A percentile compares a stretch with the other conserved stretches of the same genome.
phyloP scores from a whole-genome alignment of 768 basidiomycete genomes.

The Lenzites betulinus region DNA sequence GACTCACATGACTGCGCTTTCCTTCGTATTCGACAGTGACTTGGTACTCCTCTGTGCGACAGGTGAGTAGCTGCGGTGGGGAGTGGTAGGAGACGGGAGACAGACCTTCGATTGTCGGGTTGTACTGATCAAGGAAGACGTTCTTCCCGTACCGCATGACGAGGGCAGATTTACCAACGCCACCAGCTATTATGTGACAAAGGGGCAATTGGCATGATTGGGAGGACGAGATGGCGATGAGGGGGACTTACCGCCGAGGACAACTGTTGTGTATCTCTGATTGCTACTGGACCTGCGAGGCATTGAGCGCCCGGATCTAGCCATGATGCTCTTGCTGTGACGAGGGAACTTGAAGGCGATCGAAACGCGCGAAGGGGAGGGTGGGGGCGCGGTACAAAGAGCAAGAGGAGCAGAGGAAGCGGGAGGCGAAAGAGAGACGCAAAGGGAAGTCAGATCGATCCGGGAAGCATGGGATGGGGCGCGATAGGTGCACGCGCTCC shows the following conservation, averaged over 20 bases:
- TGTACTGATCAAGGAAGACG: conserved; percentile 74
- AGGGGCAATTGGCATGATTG: not conserved
- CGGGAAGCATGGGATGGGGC: not conserved
- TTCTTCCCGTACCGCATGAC: conserved; percentile 78
- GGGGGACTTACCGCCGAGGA: conserved; percentile 67
- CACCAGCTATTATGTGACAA: conserved; percentile 57
- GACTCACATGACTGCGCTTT: conserved; percentile 58
- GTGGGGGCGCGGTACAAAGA: not conserved
- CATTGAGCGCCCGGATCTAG: conserved; percentile 1
- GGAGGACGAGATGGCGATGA: not conserved
- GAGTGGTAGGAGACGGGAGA: not conserved
- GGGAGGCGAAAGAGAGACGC: conserved; percentile 15
- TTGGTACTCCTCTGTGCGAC: conserved; percentile 63
- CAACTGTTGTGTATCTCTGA: conserved; percentile 55
- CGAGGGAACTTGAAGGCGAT: not conserved
- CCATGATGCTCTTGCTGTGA: conserved; percentile 5
- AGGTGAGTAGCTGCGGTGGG: not conserved
- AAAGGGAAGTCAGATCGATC: conserved; percentile 13
- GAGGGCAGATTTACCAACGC: conserved; percentile 86
- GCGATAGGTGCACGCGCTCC: conserved; percentile 6
- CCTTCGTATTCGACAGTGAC: conserved; percentile 62
- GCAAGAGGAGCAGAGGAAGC: not conserved
- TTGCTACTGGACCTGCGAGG: not conserved
- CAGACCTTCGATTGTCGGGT: conserved; percentile 83
- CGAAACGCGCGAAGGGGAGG: not conserved